These are phyloP conservation scores for Sonneratia caseolaris DNA, from an alignment of 345 rosid species.

Conservation along the genomic window DNA sequence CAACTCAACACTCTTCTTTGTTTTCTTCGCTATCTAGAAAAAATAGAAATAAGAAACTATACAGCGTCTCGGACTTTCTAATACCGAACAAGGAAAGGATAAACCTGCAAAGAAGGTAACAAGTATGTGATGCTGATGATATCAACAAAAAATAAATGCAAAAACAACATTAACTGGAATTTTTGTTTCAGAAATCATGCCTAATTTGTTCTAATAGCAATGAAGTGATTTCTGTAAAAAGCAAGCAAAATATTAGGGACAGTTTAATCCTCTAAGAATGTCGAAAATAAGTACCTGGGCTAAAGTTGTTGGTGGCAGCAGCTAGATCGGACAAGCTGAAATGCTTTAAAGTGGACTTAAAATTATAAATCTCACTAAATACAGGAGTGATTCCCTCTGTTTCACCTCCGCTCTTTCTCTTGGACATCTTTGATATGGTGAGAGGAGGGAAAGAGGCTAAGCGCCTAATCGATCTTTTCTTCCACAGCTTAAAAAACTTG, in stretches of 20 bases:
- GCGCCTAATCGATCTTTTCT: slow-evolving; percentile 42
- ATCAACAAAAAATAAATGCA: neutral
- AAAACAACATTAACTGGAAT: neutral
- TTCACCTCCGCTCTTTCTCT: slow-evolving; percentile 32
- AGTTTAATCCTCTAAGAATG: neutral
- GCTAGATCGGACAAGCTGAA: slow-evolving; percentile 53
- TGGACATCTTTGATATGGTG: slow-evolving; percentile 21
- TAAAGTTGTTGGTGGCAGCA: slow-evolving; percentile 64
- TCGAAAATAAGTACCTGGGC: slow-evolving; percentile 28
- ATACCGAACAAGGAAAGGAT: neutral
- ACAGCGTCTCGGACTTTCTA: neutral
- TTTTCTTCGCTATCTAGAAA: neutral
- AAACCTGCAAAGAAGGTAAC: neutral
- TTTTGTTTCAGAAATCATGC: neutral
- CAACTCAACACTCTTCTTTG: neutral
- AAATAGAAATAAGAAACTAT: neutral
- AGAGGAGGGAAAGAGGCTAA: slow-evolving; percentile 40
- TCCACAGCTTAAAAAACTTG: slow-evolving; percentile 61
- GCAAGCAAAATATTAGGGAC: neutral
- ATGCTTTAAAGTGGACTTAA: slow-evolving; percentile 47
- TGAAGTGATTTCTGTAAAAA: neutral
- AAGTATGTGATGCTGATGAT: neutral
- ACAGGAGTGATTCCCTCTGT: slow-evolving; percentile 21
- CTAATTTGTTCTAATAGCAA: neutral
- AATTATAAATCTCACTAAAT: slow-evolving; percentile 44